Evolutionary conservation across 441 rosid genomes (phyloP).

Genomic region (Pelargonium fulgidum): DNA sequence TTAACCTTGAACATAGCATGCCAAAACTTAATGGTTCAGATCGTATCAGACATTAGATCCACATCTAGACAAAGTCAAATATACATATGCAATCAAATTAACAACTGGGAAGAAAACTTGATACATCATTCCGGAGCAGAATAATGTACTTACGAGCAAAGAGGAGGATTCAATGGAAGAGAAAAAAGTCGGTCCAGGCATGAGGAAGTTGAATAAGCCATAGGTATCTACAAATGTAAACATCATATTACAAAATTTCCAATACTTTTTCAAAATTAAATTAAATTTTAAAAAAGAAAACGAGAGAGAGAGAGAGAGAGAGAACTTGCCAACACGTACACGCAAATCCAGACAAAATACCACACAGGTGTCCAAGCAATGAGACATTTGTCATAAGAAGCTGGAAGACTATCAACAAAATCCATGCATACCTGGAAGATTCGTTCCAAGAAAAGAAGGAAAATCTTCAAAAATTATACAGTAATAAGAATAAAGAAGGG

Average conservation of each 20-base stretch:
- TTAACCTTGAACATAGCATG: background rate
- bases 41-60: background rate
- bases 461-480: slow-evolving; percentile 16
- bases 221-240: slow-evolving; percentile 51
- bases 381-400: slow-evolving; percentile 88
- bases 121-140: slow-evolving; percentile 5
- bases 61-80: background rate
- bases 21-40: background rate
- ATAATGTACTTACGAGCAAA: slow-evolving; percentile 59
- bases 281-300: slow-evolving; percentile 6
- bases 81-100: background rate
- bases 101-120: slow-evolving; percentile 1
- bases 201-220: slow-evolving; percentile 70
- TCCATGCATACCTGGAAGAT: slow-evolving; percentile 73
- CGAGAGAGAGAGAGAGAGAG: too few relatives aligned
- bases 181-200: slow-evolving; percentile 78
- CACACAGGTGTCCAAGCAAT: slow-evolving; percentile 87
- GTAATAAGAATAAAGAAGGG: background rate
- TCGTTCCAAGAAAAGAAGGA: slow-evolving; percentile 15
- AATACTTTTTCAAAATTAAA: background rate
- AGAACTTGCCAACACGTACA: slow-evolving; percentile 41
- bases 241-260: background rate
- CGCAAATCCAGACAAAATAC: slow-evolving; percentile 92
- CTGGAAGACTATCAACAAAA: slow-evolving; percentile 69
- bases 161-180: slow-evolving; percentile 67